Percentiles rank a stretch among this genome's conserved stretches.
phyloP scores from a whole-genome alignment of 1,139 yeast species.

The Candida pseudoviswanathii region DNA sequence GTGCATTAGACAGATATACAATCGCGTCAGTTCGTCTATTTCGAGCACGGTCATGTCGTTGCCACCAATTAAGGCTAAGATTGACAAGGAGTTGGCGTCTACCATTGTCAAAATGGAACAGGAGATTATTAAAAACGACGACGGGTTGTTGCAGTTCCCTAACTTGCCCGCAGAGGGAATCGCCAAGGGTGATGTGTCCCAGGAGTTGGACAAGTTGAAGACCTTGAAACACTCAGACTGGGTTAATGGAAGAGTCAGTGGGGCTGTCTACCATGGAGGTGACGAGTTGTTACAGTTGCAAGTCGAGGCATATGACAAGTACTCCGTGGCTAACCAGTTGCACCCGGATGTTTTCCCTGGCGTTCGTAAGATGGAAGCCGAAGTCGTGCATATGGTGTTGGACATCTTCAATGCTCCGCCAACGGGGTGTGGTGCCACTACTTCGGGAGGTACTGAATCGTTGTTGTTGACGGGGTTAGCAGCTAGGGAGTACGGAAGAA shows the following conservation, averaged over 20 bases:
- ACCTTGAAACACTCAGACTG: conserved; percentile 70
- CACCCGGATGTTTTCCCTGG: conserved; percentile 99
- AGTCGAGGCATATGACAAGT: conserved; percentile 71
- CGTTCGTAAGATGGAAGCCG: conserved; percentile 94
- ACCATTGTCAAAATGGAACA: conserved; percentile 54
- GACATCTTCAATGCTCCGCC: conserved; percentile 75
- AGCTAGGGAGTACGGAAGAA: conserved; percentile 70
- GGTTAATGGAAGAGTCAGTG: conserved; percentile 84
- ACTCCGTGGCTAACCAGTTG: conserved; percentile 86
- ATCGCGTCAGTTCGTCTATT: conserved; percentile 11
- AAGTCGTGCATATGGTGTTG: conserved; percentile 89
- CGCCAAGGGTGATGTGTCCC: conserved; percentile 39
- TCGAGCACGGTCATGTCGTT: conserved; percentile 43
- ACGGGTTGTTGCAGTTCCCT: conserved; percentile 47
- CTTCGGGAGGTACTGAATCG: conserved; percentile 98
- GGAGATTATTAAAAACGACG: conserved; percentile 55
- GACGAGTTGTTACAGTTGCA: conserved; percentile 70
- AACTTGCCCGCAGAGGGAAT: conserved; percentile 62
- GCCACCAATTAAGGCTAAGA: conserved; percentile 58
- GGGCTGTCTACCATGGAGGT: conserved; percentile 97
- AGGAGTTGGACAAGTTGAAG: conserved; percentile 52
- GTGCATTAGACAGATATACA: conserved; percentile 19
- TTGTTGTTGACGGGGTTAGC: conserved; percentile 81
- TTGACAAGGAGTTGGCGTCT: conserved; percentile 59
- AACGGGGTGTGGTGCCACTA: conserved; percentile 81